Base-by-base conservation (phyloP, 2,329 filamentous ascomycete genomes). In the Metarhizium sp. region DNA sequence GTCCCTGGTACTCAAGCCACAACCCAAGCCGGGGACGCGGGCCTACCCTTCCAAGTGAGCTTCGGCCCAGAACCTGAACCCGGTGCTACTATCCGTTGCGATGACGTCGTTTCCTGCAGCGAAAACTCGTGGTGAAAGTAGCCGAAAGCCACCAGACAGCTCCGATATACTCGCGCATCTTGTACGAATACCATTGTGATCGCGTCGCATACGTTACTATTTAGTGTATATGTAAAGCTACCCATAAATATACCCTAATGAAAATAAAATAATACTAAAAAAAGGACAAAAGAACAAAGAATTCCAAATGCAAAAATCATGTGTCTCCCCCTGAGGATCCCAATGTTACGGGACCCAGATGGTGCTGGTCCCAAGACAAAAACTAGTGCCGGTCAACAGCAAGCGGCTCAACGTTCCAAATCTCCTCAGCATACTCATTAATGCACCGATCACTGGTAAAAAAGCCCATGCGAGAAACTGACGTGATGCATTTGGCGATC, bases 401-500 rank as follows among this genome's bases (percentile, higher is more conserved):
- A 54, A 94, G 70, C 32, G 92, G 92, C 77, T 97, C 92, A 43
- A 96, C 78, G 67, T 97, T 97, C 94, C 94, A 99, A 70, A 99
- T 96, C 60, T 80, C 85, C 71, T 99, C 92, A 0, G 94, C 94
- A 73, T 99, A 99, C 78, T 96, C 92, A 65, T 92, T 90, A 71
- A 97, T 96, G 74, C 92, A 96, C 43, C 92, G 82, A 71, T 97
- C 92, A 60, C 88, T 92, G 63, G 85, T 92, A 77, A 97, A 97
- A 82, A 97, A 97, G 42, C 92, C 94, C 94, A 99, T 99, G 45
- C 92, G 80, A 6, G 90, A 81, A 18, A 99, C 94, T 57, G 88
- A 88, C 46, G 82, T 85, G 67, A 99, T 97, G 60, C 82, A 87
- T 81, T 96, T 96, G 59, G 84, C 87, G 57, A 95, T 75, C 94